phyloP scores from a whole-genome alignment of 2,329 filamentous ascomycete species.

The Penicillium fuscoglaucum region DNA sequence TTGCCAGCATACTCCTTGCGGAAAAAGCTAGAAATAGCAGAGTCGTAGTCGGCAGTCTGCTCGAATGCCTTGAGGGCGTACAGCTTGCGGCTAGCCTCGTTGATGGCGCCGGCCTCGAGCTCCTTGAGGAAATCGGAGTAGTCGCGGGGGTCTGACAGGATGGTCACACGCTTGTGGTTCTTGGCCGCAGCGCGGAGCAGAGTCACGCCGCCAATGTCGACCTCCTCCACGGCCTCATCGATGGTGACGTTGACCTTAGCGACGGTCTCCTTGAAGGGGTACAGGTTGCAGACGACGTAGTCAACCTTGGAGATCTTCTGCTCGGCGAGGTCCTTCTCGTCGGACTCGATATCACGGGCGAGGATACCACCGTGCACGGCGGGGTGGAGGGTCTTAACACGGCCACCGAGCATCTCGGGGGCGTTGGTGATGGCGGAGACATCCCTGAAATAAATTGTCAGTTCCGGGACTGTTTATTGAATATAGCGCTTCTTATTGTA shows the following conservation, averaged over 20 bases:
- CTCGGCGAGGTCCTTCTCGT: constrained; percentile 94
- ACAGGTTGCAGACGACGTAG: constrained; percentile 96
- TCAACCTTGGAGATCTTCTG: constrained; percentile 95
- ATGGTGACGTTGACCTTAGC: constrained; percentile 97
- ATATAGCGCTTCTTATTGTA: background rate
- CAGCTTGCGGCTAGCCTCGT: constrained; percentile 77
- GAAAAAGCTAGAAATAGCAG: constrained; percentile 94
- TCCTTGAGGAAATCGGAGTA: constrained; percentile 93
- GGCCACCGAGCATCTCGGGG: constrained; percentile 91
- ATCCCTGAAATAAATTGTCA: constrained; percentile 60
- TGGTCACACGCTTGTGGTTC: constrained; percentile 94
- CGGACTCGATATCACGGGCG: constrained; percentile 87
- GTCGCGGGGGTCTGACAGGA: constrained; percentile 89
- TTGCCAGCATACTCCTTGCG: constrained; percentile 91
- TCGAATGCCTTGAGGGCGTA: constrained; percentile 98
- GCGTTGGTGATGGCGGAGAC: constrained; percentile 96
- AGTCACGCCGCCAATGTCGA: constrained; percentile 97
- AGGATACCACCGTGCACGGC: constrained; percentile 84
- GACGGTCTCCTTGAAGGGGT: constrained; percentile 98
- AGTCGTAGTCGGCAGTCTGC: constrained; percentile 96
- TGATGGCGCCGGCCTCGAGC: constrained; percentile 80
- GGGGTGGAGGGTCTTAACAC: constrained; percentile 94
- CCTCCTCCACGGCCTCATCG: constrained; percentile 95
- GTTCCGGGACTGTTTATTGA: background rate
- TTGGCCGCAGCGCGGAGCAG: constrained; percentile 95